phyloP scores from a whole-genome alignment of 2,329 filamentous ascomycete genomes.

The Arthrobotrys pseudoclavata region DNA sequence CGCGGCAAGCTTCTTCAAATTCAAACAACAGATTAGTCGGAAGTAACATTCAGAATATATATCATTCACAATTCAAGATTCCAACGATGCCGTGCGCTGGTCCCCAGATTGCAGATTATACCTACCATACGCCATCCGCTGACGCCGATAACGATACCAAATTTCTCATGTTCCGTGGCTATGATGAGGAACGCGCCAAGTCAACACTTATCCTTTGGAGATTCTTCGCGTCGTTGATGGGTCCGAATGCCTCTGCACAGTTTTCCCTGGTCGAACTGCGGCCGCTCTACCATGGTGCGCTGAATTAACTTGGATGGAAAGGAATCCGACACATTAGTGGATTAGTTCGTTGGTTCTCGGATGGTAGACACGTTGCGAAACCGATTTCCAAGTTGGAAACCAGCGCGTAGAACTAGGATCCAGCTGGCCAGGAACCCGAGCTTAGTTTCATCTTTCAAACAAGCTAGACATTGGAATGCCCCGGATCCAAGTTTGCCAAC shows the following conservation, averaged over 20 bases:
- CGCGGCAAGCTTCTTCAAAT: no score
- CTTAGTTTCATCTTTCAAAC: no score
- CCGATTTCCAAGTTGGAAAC: no score
- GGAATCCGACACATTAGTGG: neutral
- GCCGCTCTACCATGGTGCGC: conserved; percentile 7
- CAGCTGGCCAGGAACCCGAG: no score
- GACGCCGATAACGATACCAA: conserved; percentile 16
- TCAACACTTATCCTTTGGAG: conserved; percentile 24
- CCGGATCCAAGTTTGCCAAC: no score
- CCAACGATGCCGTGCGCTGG: conserved; percentile 34
- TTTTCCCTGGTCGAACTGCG: neutral
- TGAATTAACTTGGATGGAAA: conserved; percentile 25
- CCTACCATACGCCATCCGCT: conserved; percentile 37
- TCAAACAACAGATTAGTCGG: no score
- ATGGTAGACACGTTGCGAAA: no score
- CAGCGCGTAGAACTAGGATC: no score
- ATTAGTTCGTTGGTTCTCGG: neutral
- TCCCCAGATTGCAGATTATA: conserved; percentile 30
- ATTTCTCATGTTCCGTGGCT: conserved; percentile 37
- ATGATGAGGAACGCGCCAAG: conserved; percentile 34
- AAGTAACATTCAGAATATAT: neutral
- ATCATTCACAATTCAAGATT: neutral
- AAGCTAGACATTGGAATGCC: no score
- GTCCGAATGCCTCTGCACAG: neutral
- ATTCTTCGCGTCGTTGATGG: conserved; percentile 29